Evolutionary conservation across 2,329 filamentous ascomycete species (phyloP).

Genomic region (Aspergillus brasiliensis): DNA sequence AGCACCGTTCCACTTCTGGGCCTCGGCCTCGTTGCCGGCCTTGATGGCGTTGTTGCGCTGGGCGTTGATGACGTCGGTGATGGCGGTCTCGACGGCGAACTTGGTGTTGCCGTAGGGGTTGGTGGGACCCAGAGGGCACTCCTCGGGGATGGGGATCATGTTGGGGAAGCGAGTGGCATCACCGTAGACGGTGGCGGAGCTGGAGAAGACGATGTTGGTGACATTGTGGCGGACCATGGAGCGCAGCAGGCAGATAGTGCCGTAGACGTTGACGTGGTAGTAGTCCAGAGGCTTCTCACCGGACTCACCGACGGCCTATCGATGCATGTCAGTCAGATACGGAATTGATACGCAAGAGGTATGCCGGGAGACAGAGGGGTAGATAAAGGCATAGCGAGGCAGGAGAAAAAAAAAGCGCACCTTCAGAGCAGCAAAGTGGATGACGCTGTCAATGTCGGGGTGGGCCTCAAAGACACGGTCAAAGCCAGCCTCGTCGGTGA

Average conservation of each 20-base stretch:
- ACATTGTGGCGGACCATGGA: constrained; percentile 90
- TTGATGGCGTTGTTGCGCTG: constrained; percentile 82
- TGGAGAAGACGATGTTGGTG: constrained; percentile 97
- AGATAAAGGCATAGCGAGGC: too few species aligned
- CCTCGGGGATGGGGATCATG: constrained; percentile 99
- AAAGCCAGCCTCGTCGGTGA: constrained; percentile 80
- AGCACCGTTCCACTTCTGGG: constrained; percentile 86
- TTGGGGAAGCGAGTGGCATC: constrained; percentile 93
- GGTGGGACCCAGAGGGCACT: constrained; percentile 92
- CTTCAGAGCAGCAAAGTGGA: constrained; percentile 98
- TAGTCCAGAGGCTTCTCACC: constrained; percentile 93
- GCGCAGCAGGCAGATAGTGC: constrained; percentile 81
- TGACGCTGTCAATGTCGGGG: constrained; percentile 94
- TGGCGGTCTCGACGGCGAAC: constrained; percentile 85
- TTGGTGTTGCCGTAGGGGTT: constrained; percentile 99
- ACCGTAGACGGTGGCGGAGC: constrained; percentile 95
- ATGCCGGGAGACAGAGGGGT: too few species aligned
- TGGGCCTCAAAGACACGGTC: constrained; percentile 87
- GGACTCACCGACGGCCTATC: constrained; percentile 95
- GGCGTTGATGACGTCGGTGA: constrained; percentile 85
- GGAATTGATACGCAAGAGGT: not conserved
- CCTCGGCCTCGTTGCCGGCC: constrained; percentile 67
- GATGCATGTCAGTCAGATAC: constrained; percentile 4
- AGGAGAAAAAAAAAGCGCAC: constrained; percentile 44
- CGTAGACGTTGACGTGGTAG: constrained; percentile 95